A percentile compares a stretch with the other conserved stretches of the same genome.
Conservation (phyloP, 331 rosid genomes). For the Dryas integrifolia region DNA sequence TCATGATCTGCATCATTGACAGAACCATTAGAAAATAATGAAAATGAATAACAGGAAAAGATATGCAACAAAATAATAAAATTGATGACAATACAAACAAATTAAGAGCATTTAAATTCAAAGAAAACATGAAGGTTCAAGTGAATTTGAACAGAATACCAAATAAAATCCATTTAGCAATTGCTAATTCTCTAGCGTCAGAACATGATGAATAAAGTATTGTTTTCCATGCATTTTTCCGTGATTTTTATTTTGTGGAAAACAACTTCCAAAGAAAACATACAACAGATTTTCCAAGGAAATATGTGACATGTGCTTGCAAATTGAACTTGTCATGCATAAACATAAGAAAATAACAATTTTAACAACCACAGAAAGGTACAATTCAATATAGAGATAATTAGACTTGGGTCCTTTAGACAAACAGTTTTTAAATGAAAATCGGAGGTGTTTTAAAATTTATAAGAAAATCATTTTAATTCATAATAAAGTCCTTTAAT, state of each 20-base stretch:
- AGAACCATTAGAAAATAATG: not conserved
- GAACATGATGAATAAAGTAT: conserved; percentile 1
- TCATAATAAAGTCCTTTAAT: too few relatives aligned
- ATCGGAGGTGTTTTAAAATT: too few relatives aligned
- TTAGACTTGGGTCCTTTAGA: too few relatives aligned
- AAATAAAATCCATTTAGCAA: not conserved
- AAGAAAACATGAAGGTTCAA: conserved; percentile 7
- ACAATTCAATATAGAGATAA: conserved; percentile 4
- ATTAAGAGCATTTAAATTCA: conserved; percentile 12
- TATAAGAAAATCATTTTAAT: too few relatives aligned
- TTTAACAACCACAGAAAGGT: conserved; percentile 27
- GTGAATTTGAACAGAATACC: not conserved
- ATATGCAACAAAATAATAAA: not conserved
- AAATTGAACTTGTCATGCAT: conserved; percentile 15
- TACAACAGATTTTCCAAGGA: conserved; percentile 10
- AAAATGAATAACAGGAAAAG: not conserved
- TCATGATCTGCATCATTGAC: conserved; percentile 62
- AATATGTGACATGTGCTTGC: conserved; percentile 19
- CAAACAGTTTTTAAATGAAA: too few relatives aligned
- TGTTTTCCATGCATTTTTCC: conserved; percentile 1
- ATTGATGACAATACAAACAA: conserved; percentile 10
- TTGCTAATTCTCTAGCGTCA: not conserved
- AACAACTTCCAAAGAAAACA: conserved; percentile 4
- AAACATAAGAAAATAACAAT: conserved; percentile 26
- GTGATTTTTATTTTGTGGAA: not conserved